Percentiles rank a stretch among this genome's conserved stretches.
Evolutionary conservation across 345 rosid genomes (phyloP).

Genomic region (Hibiscus mutabilis): DNA sequence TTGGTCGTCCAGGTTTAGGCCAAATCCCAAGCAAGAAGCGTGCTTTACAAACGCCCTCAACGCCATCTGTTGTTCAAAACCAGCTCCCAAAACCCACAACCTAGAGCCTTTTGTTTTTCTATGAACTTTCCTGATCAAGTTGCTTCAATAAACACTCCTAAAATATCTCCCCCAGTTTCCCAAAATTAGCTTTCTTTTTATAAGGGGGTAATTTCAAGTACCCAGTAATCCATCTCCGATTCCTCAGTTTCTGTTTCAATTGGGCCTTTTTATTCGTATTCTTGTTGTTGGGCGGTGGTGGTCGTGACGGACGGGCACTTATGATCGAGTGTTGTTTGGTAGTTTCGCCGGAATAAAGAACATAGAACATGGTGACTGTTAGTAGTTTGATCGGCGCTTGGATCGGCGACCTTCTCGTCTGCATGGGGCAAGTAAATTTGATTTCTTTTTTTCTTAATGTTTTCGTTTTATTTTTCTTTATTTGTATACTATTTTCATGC

Average conservation of each 20-base stretch:
- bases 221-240: background rate
- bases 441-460: background rate
- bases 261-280: too few species aligned
- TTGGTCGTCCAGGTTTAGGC: too few species aligned
- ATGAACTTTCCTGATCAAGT: background rate
- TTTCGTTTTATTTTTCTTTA: background rate
- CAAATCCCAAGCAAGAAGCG: background rate
- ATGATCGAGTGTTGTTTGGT: background rate
- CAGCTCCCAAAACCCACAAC: background rate
- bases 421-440: constrained; percentile 39
- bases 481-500: background rate
- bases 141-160: background rate
- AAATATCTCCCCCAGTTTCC: too few species aligned
- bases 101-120: background rate
- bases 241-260: too few species aligned
- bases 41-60: background rate
- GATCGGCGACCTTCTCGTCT: constrained; percentile 47
- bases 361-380: constrained; percentile 27
- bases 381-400: constrained; percentile 31
- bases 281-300: too few species aligned
- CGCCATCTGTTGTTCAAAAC: background rate
- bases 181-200: too few species aligned
- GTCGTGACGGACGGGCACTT: too few species aligned
- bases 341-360: background rate
- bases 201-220: background rate